Base-by-base conservation (phyloP, 2,329 filamentous ascomycete species). In the Clonostachys sp. region DNA sequence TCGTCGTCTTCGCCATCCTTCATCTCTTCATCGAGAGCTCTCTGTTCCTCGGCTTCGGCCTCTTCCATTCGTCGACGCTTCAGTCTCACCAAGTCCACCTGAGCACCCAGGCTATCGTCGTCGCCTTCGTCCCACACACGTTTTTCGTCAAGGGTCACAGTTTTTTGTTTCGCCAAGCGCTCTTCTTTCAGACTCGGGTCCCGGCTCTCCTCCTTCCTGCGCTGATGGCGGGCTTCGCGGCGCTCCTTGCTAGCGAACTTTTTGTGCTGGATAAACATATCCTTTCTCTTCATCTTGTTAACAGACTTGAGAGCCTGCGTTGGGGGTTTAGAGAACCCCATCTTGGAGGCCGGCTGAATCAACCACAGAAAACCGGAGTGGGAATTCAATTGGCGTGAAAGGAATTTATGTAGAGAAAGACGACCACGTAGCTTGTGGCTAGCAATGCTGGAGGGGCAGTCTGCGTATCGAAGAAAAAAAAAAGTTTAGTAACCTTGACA, bases 71-170 rank as follows among this genome's bases (percentile, higher is more conserved):
- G 74, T 59, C 76, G 66, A 55, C 74, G 72, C 68, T 81, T 84
- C 55, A 83, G 62, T 58, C 78, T 72, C 55, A 81, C 77, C 47
- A 85, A 67, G 52, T 85, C 78, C 34, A 84, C 78, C 54, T 72
- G 70, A 13, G 70, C 68, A 52, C 75, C 77, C 6, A 83, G 70
- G 44, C 70, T 76, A 54, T 85, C 80, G 48, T 78, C 78, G 43
- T 84, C 84, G 44, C 81, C 80, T 45, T 91, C 84, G 58, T 96
- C 91, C 89, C 90, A 97, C 34, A 89, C 83, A 63, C 94, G 83
- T 74, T 96, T 96, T 58, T 84, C 81, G 58, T 96, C 91, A 49
- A 96, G 78, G 1, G 90, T 95, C 47, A 81, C 66, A 1, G 94
- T 87, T 41, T 91, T 78, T 70, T 96, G 96, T 55, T 80, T 82